These are phyloP conservation scores for Fusarium sp. DNA, from an alignment of 2,329 filamentous ascomycete species.

Conservation along the genomic window DNA sequence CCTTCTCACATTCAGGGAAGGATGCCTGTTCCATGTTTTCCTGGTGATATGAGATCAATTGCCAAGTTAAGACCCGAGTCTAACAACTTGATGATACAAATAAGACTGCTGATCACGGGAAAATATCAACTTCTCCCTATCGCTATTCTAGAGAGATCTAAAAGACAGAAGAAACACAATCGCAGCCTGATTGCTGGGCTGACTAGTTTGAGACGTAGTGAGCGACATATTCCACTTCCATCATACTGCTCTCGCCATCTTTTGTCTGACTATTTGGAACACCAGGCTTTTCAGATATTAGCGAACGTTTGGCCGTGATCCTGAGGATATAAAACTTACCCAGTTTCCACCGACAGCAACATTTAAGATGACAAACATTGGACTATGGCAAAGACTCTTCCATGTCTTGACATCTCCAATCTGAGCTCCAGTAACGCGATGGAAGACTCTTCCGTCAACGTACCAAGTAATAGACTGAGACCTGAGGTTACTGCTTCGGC, in stretches of 20 bases:
- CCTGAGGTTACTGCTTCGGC: conserved; percentile 61
- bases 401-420: conserved; percentile 65
- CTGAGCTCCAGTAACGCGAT: conserved; percentile 60
- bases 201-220: conserved; percentile 54
- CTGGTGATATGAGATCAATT: not conserved
- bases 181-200: not conserved
- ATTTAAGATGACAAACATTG: conserved; percentile 69
- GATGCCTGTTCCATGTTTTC: not conserved
- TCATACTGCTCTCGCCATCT: conserved; percentile 63
- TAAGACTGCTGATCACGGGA: no score
- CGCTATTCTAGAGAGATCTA: not conserved
- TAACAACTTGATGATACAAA: no score
- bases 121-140: not conserved
- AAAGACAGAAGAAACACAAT: not conserved
- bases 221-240: conserved; percentile 68
- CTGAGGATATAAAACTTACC: conserved; percentile 56
- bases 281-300: conserved; percentile 59
- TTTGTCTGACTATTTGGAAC: conserved; percentile 62
- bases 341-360: conserved; percentile 69
- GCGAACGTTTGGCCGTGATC: not conserved
- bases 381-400: conserved; percentile 65
- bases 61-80: no score
- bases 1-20: not conserved
- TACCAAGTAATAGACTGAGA: conserved; percentile 68
- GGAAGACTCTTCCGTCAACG: conserved; percentile 62